Evolutionary conservation across 2,329 filamentous ascomycete genomes (phyloP).

Genomic region (Apiospora rasikravindrae): DNA sequence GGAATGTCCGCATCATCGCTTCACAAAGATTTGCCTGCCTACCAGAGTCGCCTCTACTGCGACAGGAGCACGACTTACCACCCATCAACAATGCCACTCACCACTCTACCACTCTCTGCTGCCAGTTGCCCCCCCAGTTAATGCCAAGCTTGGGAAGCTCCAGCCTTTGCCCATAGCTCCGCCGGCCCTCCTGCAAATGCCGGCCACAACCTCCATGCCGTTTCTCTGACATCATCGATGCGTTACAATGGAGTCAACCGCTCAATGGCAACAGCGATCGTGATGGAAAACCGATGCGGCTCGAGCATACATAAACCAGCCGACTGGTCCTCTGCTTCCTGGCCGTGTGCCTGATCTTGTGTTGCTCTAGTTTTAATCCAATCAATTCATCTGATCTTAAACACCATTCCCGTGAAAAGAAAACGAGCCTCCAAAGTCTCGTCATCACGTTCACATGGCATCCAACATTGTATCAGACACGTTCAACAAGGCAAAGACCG

Average conservation of each 20-base stretch:
- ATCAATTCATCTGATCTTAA: background rate
- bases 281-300: background rate
- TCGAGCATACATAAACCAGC: background rate
- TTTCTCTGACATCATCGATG: slow-evolving; percentile 19
- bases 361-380: background rate
- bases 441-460: slow-evolving; percentile 15
- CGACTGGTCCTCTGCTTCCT: background rate
- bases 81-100: too few species aligned
- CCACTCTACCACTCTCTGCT: background rate
- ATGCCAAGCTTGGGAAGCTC: background rate
- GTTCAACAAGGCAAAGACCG: slow-evolving; percentile 16
- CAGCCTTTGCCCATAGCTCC: background rate
- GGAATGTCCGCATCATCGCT: slow-evolving; percentile 20
- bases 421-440: background rate
- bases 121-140: background rate
- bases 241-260: slow-evolving; percentile 7
- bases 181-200: background rate
- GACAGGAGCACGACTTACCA: background rate
- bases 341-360: background rate
- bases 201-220: slow-evolving; percentile 14
- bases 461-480: slow-evolving; percentile 14
- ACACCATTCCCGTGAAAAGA: background rate
- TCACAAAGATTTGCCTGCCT: background rate
- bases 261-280: background rate
- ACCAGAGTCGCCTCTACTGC: background rate